Evolutionary conservation across 2,329 filamentous ascomycete species (phyloP).

Genomic region (Colletotrichum filicis): DNA sequence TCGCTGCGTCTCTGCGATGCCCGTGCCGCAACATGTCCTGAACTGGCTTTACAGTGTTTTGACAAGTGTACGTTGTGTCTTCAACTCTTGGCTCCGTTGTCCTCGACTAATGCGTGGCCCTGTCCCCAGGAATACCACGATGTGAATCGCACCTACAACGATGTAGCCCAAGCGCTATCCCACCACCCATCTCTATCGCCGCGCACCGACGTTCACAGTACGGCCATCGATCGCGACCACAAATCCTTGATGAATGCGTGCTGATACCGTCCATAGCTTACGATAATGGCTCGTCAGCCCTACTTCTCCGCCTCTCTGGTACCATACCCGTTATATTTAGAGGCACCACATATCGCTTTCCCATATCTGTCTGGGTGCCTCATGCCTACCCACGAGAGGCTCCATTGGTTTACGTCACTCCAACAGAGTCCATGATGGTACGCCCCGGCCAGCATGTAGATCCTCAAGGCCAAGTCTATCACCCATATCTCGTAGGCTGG

Average conservation of each 20-base stretch:
- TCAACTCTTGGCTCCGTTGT: background rate
- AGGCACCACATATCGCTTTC: constrained; percentile 89
- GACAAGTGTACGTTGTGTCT: constrained; percentile 68
- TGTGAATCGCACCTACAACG: constrained; percentile 91
- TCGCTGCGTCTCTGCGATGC: constrained; percentile 55
- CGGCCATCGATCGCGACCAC: constrained; percentile 41
- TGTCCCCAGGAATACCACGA: constrained; percentile 85
- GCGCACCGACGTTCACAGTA: constrained; percentile 95
- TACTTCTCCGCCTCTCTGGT: constrained; percentile 87
- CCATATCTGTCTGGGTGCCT: constrained; percentile 92
- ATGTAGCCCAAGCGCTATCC: constrained; percentile 85
- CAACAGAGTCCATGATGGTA: constrained; percentile 88
- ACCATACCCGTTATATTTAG: constrained; percentile 93
- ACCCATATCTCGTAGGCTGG: constrained; percentile 95
- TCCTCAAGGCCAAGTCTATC: constrained; percentile 91
- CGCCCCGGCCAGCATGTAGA: constrained; percentile 95
- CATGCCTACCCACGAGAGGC: constrained; percentile 88
- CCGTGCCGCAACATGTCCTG: constrained; percentile 88
- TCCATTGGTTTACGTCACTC: constrained; percentile 89
- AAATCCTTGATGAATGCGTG: constrained; percentile 13
- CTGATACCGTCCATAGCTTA: constrained; percentile 70
- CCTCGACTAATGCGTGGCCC: constrained; percentile 16
- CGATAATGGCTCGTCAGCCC: constrained; percentile 85
- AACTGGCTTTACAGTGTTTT: constrained; percentile 96
- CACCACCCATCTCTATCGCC: constrained; percentile 84